phyloP scores from a whole-genome alignment of 202 grass and related monocot species.

The Brachypodium distachyon region DNA sequence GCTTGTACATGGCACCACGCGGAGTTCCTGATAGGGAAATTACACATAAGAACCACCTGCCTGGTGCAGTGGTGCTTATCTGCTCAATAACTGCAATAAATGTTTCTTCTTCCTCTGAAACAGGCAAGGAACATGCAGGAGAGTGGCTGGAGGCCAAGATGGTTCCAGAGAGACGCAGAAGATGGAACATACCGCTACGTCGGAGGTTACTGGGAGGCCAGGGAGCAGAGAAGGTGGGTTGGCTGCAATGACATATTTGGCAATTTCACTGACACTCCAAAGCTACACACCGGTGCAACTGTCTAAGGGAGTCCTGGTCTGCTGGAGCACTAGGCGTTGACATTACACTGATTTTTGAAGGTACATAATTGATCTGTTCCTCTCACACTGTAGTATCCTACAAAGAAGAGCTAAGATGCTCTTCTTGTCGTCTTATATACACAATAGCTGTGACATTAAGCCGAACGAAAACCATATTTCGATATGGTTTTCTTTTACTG shows the following conservation, averaged over 20 bases:
- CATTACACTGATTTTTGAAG: conserved; percentile 8
- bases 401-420: conserved; percentile 23
- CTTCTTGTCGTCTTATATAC: conserved; percentile 5
- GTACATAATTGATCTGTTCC: conserved; percentile 27
- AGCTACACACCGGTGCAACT: conserved; percentile 28
- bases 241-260: conserved; percentile 79
- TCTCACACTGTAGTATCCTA: conserved; percentile 1
- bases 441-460: background rate
- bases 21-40: background rate
- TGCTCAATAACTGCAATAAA: background rate
- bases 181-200: conserved; percentile 57
- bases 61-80: background rate
- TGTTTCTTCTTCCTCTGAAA: background rate
- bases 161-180: conserved; percentile 61
- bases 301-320: conserved; percentile 31
- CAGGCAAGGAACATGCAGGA: conserved; percentile 96
- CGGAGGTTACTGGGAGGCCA: conserved; percentile 95
- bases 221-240: conserved; percentile 57
- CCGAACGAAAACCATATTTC: background rate
- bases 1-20: background rate
- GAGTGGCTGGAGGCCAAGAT: conserved; percentile 91
- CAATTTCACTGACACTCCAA: conserved; percentile 25
- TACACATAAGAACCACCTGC: background rate
- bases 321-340: conserved; percentile 19
- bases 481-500: conserved; percentile 16